phyloP scores from a whole-genome alignment of 1,284 basidiomycete species.

The Irpex lacteus region DNA sequence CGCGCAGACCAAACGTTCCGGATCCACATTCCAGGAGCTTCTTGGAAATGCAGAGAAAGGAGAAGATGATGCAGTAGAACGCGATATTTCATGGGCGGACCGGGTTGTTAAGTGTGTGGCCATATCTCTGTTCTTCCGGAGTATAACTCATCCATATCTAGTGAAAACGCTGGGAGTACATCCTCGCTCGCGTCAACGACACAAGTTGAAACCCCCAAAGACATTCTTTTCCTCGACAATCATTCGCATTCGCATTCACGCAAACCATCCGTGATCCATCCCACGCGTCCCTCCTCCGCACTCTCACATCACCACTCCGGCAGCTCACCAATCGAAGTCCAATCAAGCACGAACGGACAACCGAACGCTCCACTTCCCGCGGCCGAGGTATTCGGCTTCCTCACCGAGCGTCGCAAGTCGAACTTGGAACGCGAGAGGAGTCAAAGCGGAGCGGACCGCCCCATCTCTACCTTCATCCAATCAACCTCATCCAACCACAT shows the following conservation, averaged over 20 bases:
- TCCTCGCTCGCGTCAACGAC: conserved; percentile 24
- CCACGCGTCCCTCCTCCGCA: conserved; percentile 38
- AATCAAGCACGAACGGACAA: conserved; percentile 44
- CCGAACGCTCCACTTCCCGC: conserved; percentile 58
- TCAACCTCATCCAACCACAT: not conserved
- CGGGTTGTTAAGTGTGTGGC: conserved; percentile 57
- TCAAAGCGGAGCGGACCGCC: not conserved
- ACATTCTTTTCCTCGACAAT: conserved; percentile 26
- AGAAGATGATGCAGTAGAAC: conserved; percentile 43
- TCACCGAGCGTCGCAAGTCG: conserved; percentile 40
- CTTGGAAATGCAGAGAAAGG: conserved; percentile 52
- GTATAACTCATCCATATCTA: conserved; percentile 8
- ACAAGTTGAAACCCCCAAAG: conserved; percentile 27
- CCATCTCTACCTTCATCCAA: conserved; percentile 12
- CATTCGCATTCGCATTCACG: conserved; percentile 24
- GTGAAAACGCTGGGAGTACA: conserved; percentile 22
- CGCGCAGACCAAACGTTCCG: conserved; percentile 53
- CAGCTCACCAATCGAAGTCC: conserved; percentile 71
- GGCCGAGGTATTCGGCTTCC: conserved; percentile 66
- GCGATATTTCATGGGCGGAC: conserved; percentile 81
- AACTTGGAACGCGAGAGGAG: conserved; percentile 22
- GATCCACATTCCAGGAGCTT: conserved; percentile 70
- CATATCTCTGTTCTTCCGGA: not conserved
- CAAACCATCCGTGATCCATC: conserved; percentile 25
- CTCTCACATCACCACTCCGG: conserved; percentile 44